These are phyloP conservation scores for Thecaphora thlaspeos DNA, from an alignment of 1,284 basidiomycete genomes.

Conservation along the genomic window DNA sequence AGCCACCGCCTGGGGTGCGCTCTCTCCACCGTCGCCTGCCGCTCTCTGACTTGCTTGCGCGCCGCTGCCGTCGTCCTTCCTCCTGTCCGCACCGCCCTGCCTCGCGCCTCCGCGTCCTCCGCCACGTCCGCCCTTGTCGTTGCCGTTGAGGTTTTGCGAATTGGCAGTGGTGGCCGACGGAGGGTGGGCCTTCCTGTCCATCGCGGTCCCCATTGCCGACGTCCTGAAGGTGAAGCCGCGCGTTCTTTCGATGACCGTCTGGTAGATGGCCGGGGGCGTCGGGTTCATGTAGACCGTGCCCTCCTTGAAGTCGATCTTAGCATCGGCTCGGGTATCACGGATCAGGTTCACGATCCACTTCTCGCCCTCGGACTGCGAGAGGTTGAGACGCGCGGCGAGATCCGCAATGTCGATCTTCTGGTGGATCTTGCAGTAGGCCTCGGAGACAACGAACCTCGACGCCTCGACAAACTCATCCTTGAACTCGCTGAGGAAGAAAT, in stretches of 20 bases:
- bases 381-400: slow-evolving; percentile 85
- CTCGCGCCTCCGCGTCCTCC: slow-evolving; percentile 16
- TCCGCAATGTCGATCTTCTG: slow-evolving; percentile 95
- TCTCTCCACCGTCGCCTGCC: not conserved
- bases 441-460: slow-evolving; percentile 88
- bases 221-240: slow-evolving; percentile 86
- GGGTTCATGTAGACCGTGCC: slow-evolving; percentile 94
- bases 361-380: slow-evolving; percentile 89
- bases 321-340: slow-evolving; percentile 92
- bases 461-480: slow-evolving; percentile 93
- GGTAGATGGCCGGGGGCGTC: slow-evolving; percentile 84
- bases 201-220: slow-evolving; percentile 82
- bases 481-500: slow-evolving; percentile 91
- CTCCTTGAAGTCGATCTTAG: slow-evolving; percentile 95
- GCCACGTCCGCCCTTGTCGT: slow-evolving; percentile 42
- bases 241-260: slow-evolving; percentile 93
- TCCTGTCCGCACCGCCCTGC: slow-evolving; percentile 2
- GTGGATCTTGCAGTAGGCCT: slow-evolving; percentile 96
- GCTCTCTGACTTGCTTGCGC: not conserved
- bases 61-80: not conserved
- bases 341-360: slow-evolving; percentile 99
- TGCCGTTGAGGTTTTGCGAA: slow-evolving; percentile 36
- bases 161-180: slow-evolving; percentile 21
- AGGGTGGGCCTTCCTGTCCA: slow-evolving; percentile 64
- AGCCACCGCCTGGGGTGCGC: no score